phyloP scores from a whole-genome alignment of 2,329 filamentous ascomycete genomes.

The Pseudopithomyces chartarum region DNA sequence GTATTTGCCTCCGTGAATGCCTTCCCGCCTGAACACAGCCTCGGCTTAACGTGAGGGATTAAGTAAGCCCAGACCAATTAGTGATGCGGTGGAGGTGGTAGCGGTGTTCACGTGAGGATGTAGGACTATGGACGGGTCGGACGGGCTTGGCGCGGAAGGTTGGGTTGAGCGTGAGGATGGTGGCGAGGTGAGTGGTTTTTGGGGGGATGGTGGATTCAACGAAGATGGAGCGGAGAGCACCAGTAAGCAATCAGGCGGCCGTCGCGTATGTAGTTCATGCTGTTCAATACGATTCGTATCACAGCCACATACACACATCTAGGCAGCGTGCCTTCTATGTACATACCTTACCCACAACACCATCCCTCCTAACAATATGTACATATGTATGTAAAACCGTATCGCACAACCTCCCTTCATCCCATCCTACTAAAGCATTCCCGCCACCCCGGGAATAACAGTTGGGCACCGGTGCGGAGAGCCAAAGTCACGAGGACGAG shows the following conservation, averaged over 20 bases:
- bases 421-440: too few relatives aligned
- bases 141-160: conserved; percentile 8
- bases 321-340: too few relatives aligned
- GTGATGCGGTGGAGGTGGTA: too few relatives aligned
- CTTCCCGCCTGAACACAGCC: conserved; percentile 9
- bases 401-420: too few relatives aligned
- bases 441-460: too few relatives aligned
- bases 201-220: background rate
- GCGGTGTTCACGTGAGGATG: background rate
- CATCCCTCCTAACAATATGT: too few relatives aligned
- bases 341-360: too few relatives aligned
- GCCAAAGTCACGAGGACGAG: background rate
- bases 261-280: background rate
- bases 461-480: background rate
- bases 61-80: too few relatives aligned
- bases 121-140: background rate
- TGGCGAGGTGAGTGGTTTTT: too few relatives aligned
- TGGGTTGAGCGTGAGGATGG: background rate
- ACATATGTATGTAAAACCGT: too few relatives aligned
- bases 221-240: background rate
- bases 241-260: background rate
- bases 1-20: conserved; percentile 3
- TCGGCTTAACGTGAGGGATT: conserved; percentile 10
- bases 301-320: too few relatives aligned
- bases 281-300: background rate